Evolutionary conservation across 2,329 filamentous ascomycete genomes (phyloP), one percentile per base, ranked within the genome.

Genomic region (Pyricularia pennisetigena): DNA sequence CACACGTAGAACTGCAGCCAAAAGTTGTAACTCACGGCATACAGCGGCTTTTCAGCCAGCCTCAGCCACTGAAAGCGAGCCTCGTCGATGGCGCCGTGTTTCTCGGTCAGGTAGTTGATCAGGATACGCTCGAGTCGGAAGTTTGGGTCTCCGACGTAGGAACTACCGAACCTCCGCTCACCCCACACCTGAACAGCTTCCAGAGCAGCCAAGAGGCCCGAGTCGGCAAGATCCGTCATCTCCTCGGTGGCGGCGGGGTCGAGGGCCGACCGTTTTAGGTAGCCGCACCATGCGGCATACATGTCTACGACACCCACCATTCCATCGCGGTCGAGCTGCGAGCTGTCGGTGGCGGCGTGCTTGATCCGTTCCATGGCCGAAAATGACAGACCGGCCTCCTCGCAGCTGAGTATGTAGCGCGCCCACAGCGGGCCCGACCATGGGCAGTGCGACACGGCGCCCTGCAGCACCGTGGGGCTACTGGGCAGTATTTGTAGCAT

Each of bases 341-440:
- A 90, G 28, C 92, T 93, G 74, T 90, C 92, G 0, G 94, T 98
- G 7, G 95, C 95, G 62, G 89, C 89, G 77, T 97, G 93, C 78
- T 99, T 99, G 77, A 97, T 93, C 59, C 88, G 85, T 73, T 96
- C 92, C 67, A 98, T 92, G 66, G 92, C 90, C 28, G 89, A 83
- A 73, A 97, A 97, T 0, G 90, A 83, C 71, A 89, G 85, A 41
- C 86, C 86, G 70, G 92, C 90, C 64, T 92, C 87, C 78, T 98
- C 95, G 3, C 93, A 91, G 24, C 89, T 90, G 67, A 97, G 80
- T 29, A 99, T 90, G 71, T 94, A 94, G 72, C 94, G 89, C 7
- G 92, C 92, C 95, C 95, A 99, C 7, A 99, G 83, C 30, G 87
- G 85, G 20, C 95, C 95, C 7, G 93, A 96, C 90, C 93, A 97